Base-by-base conservation (phyloP, 331 rosid genomes). In the Quercus phellos region DNA sequence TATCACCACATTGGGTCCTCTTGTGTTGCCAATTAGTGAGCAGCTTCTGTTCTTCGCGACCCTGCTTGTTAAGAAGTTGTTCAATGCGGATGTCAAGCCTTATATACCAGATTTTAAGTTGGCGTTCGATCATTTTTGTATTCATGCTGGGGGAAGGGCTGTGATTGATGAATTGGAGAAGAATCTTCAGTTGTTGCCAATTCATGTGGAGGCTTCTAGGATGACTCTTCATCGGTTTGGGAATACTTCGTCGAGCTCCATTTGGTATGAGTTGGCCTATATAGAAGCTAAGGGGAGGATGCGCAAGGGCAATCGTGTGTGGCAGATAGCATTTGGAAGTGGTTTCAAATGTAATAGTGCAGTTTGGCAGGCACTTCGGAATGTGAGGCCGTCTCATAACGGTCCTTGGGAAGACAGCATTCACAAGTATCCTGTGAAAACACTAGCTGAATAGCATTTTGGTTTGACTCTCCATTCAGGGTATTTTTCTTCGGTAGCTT, bases 381-480 rank as follows among this genome's bases (percentile, higher is more conserved):
- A 85, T 76, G 88, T 90, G 64, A 87, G 74, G 82, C 84, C 88
- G 26, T 90, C 92, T 34, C 78, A 38, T 5, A 82, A 85, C 78
- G 94, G 92, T 74, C 92, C 94, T 19, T 90, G 94, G 94, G 85
- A 88, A 79, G 94, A 88, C 74, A 84, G 88, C 82, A 85, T 90
- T 76, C 85, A 88, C 77, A 82, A 72, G 73, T 90, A 90, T 74
- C 94, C 94, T n/a, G 85, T 89, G 78, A 76, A 85, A 77, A 21
- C 77, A 43, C 10, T 84, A 83, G 81, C 38, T 60, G 58, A 76
- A 50, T 42, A 71, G 13, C 73, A 60, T 68, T 64, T 68, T 74
- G 74, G 51, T 58, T 80, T 29, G 79, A 77, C 74, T 66, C n/a
- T 73, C 77, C 66, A 78, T 78, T 82, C 86, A 51, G 89, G 80